A percentile compares a stretch with the other conserved stretches of the same genome.
Conservation (phyloP, 1,139 yeast species). For the Suhomyces bolitotheri region DNA sequence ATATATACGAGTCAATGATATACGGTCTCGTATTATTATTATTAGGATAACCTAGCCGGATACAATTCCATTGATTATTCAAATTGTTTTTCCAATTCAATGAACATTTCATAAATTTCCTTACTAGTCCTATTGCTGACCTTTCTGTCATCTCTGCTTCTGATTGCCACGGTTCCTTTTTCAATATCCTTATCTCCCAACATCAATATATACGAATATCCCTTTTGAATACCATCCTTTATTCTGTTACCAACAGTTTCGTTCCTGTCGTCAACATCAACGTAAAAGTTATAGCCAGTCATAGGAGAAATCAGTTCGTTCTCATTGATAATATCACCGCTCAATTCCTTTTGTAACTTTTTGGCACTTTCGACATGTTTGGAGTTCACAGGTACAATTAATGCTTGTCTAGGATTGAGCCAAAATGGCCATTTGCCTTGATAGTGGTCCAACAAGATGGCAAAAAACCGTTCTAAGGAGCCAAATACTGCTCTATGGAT, state of each 20-base stretch:
- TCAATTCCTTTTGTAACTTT: conserved; percentile 45
- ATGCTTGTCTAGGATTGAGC: conserved; percentile 93
- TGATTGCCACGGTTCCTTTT: conserved; percentile 60
- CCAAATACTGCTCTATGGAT: conserved; percentile 96
- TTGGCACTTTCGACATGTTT: conserved; percentile 57
- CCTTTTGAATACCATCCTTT: conserved; percentile 72
- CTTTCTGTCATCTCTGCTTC: conserved; percentile 59
- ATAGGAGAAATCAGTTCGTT: conserved; percentile 47
- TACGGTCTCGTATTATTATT: not conserved
- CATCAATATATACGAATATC: conserved; percentile 77
- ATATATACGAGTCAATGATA: not conserved
- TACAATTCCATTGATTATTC: too few relatives aligned
- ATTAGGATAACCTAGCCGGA: too few relatives aligned
- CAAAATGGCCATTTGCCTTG: conserved; percentile 98
- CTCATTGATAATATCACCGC: conserved; percentile 46
- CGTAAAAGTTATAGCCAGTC: conserved; percentile 63
- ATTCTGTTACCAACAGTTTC: conserved; percentile 83
- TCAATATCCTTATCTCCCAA: conserved; percentile 85
- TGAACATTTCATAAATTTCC: conserved; percentile 52
- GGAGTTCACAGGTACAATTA: conserved; percentile 76
- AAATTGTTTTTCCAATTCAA: conserved; percentile 49
- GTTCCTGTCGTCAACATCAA: conserved; percentile 71
- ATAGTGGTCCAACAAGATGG: conserved; percentile 86
- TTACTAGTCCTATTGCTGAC: conserved; percentile 45
- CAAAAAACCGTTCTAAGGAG: conserved; percentile 88